Conservation (phyloP, 2,329 filamentous ascomycete species). For the Elsinoe arachidis region DNA sequence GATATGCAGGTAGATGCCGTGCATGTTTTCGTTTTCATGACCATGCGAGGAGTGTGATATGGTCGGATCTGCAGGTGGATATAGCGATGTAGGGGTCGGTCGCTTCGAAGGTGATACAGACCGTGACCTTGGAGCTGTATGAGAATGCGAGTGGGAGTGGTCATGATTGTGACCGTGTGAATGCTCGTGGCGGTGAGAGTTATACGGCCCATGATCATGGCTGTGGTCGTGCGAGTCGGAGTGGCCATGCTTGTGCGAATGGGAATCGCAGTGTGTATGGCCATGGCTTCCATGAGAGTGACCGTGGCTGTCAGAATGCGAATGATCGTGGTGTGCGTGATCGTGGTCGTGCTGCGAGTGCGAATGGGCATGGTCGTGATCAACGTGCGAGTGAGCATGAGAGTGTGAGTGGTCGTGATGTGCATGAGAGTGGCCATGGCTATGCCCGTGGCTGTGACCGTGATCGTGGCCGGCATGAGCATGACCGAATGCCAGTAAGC, state of each 20-base stretch:
- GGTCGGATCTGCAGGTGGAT: conserved; percentile 4
- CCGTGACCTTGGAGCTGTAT: not conserved
- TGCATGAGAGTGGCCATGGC: conserved; percentile 39
- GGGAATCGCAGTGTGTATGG: conserved; percentile 28
- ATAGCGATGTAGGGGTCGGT: conserved; percentile 16
- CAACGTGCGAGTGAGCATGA: conserved; percentile 25
- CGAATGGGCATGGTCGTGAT: conserved; percentile 28
- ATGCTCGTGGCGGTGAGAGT: conserved; percentile 27
- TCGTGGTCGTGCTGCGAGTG: conserved; percentile 12
- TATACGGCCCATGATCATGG: conserved; percentile 38
- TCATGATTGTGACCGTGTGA: conserved; percentile 19
- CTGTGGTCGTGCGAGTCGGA: conserved; percentile 46
- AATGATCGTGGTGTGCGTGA: conserved; percentile 29
- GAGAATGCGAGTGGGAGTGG: conserved; percentile 19
- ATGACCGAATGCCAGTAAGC: conserved; percentile 72
- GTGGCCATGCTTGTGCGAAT: conserved; percentile 29
- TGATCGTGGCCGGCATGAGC: conserved; percentile 41
- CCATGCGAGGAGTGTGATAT: conserved; percentile 30
- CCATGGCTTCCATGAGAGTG: conserved; percentile 23
- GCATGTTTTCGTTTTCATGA: conserved; percentile 96
- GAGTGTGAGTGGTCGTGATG: conserved; percentile 27
- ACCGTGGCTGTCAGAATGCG: conserved; percentile 44
- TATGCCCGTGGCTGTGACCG: conserved; percentile 51
- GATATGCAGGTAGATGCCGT: conserved; percentile 93
- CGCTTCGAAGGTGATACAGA: conserved; percentile 1